Base-by-base conservation (phyloP, 208 protist species). In the Novymonas esmeraldas region DNA sequence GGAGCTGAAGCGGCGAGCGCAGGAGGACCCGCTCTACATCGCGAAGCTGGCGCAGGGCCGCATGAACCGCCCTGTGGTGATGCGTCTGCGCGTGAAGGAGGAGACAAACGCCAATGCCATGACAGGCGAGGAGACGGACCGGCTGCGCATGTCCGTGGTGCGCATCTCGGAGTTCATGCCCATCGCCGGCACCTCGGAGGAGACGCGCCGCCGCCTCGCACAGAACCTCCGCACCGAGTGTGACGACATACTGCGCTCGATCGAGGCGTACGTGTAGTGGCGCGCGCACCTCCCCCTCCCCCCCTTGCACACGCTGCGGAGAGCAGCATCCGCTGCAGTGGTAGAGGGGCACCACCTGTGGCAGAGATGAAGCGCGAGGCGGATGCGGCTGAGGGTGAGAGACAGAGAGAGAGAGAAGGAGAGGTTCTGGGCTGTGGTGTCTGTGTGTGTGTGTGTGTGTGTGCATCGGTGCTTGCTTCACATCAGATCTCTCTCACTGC, bases 61-160 rank as follows among this genome's bases (percentile, higher is more conserved):
- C 49, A 91, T 97, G 80, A 94, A 97, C 66, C 84, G 87, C 22
- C 92, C 89, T 0, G 79, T 95, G 33, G 69, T 94, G 64, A 93
- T 95, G 82, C 89, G 89, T 13, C 73, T 95, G 68, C 89, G 92
- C 1, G 89, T 95, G 59, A 95, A 95, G 82, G 86, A 97, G 74
- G 92, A 96, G 70, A 72, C 50, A 20, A 76, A 58, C 58, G 11
- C 64, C 10, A 86, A 84, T 57, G 60, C 67, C 3, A 68, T 79
- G 45, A 64, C 66, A 2, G 85, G 82, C 33, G 87, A 88, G 68
- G 88, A 81, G 28, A 59, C 70, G n/a, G 92, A 95, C 13, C 87
- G 89, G 9, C 72, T 94, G 64, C 89, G 92, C n/a, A 64, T 96
- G 57, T 90, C 82, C 6, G 91, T 90, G 10, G 76, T 93, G 72